phyloP scores from a whole-genome alignment of 164 flowering plant genomes.

The Tinospora cordifolia region DNA sequence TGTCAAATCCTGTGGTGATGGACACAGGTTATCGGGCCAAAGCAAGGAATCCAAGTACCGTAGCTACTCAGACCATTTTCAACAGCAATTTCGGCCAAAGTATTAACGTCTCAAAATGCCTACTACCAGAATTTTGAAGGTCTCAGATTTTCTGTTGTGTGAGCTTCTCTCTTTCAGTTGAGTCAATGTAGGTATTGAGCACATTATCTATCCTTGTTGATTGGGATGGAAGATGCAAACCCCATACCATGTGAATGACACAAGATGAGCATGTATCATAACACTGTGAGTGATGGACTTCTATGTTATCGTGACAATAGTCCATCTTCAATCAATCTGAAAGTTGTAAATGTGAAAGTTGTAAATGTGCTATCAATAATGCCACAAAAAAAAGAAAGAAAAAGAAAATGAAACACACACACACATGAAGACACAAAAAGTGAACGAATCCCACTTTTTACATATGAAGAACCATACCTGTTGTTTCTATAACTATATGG shows the following conservation, averaged over 20 bases:
- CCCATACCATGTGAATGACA: not conserved
- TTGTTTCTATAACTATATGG: slow-evolving; percentile 94
- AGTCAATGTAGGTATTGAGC: not conserved
- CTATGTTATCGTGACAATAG: no score
- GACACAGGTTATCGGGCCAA: no score
- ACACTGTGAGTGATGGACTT: not conserved
- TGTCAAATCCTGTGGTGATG: no score
- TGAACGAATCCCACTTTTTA: not conserved
- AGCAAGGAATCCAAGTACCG: no score
- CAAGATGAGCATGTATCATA: not conserved
- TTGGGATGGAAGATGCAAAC: not conserved
- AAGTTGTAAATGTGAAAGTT: not conserved
- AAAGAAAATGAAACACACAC: no score
- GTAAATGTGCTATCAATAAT: not conserved
- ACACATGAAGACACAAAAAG: no score
- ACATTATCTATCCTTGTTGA: not conserved
- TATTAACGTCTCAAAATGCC: not conserved
- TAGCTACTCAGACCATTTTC: no score
- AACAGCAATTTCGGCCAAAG: not conserved
- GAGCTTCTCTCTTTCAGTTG: not conserved
- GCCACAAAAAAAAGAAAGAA: not conserved
- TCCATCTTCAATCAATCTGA: not conserved
- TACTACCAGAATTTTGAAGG: not conserved
- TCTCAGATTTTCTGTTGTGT: not conserved
- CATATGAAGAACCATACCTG: slow-evolving; percentile 40